Conservation (phyloP, 768 basidiomycete species). For the Neoboletus magnificus region DNA sequence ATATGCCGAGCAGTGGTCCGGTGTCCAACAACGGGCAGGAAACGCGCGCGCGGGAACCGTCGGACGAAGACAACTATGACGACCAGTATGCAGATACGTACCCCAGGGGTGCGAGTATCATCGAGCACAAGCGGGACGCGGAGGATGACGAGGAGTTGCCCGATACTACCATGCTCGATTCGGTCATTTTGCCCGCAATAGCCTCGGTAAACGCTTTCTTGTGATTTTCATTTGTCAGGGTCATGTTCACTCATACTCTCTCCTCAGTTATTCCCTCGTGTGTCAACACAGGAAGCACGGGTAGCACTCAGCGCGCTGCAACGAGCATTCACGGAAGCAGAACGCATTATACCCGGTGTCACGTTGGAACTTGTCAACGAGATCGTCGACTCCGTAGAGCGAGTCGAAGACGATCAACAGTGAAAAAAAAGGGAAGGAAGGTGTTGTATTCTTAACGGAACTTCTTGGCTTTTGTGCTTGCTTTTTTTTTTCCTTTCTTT, state of each 20-base stretch:
- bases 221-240: neutral
- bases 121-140: slow-evolving; percentile 34
- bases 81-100: slow-evolving; percentile 53
- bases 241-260: slow-evolving; percentile 2
- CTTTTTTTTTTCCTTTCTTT: neutral
- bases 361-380: slow-evolving; percentile 91
- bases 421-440: neutral
- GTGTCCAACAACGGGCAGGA: slow-evolving; percentile 26
- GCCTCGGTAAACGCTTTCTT: slow-evolving; percentile 68
- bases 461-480: slow-evolving; percentile 21
- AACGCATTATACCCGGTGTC: slow-evolving; percentile 92
- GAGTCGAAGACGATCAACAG: slow-evolving; percentile 68
- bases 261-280: slow-evolving; percentile 80
- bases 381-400: slow-evolving; percentile 90
- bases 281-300: slow-evolving; percentile 89
- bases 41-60: slow-evolving; percentile 43
- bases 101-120: slow-evolving; percentile 41
- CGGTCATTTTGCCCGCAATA: slow-evolving; percentile 93
- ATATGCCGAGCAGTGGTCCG: slow-evolving; percentile 39
- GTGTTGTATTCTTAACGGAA: neutral
- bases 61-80: slow-evolving; percentile 66
- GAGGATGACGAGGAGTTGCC: slow-evolving; percentile 59
- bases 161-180: slow-evolving; percentile 92
- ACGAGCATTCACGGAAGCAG: slow-evolving; percentile 91
- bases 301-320: slow-evolving; percentile 83